Base-by-base conservation (phyloP, 768 basidiomycete genomes). In the Suillus cothurnatus region DNA sequence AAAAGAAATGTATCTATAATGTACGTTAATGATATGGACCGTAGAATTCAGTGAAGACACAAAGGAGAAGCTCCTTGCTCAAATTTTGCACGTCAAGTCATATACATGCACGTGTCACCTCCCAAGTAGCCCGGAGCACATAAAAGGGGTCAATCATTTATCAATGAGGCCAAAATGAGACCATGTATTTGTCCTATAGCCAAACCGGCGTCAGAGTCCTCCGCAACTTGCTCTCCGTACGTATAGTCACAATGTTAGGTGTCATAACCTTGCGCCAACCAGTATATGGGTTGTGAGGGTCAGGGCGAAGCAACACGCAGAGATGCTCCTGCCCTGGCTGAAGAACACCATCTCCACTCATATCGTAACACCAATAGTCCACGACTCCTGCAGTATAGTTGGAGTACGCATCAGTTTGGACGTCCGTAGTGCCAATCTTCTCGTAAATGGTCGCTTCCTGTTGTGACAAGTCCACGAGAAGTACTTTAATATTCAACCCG, bases 331-430 rank as follows among this genome's bases (percentile, higher is more conserved):
- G 73, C 58, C 57, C 50, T 0, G 72, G 70, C 26, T 34, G 66
- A 66, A 75, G 61, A 19, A 70, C 59, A 0, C 74, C 74, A 26
- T 69, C 1, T 6, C 74, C 74, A 23, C 62, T 75, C 19, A 70
- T 65, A 58, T 77, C 74, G 61, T 77, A 75, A 36, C 74, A 77
- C 75, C 75, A 75, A 32, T 75, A 77, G 34, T 75, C 70, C 6
- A 75, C 74, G 3, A 77, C 64, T 8, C 74, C 73, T 6, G 75
- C 69, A 28, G 66, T 68, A 23, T 75, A 75, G 31, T 53, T 69
- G 14, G 67, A 64, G 45, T 72, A 68, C 26, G 49, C 66, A 45
- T 77, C 71, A 14, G 36, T 34, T 12, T 39, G 15, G 4, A 56
- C 56, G 26, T 31, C 56, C 21, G 11, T 12, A 1, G 41, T 56